phyloP scores from a whole-genome alignment of 805 yeast genomes.

The Candida berthetii region DNA sequence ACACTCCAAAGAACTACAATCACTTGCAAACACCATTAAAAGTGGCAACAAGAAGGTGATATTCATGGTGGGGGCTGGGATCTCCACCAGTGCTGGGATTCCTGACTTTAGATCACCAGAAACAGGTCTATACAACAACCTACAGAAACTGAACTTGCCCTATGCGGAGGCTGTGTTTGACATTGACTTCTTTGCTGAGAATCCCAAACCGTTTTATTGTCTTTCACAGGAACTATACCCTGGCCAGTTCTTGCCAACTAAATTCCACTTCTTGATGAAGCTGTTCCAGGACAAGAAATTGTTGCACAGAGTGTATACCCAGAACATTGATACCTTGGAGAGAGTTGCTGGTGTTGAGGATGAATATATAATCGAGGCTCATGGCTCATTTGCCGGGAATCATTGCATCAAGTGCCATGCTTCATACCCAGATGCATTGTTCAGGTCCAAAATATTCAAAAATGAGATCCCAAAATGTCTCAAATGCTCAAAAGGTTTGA shows the following conservation, averaged over 20 bases:
- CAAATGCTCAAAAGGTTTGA: slow-evolving; percentile 58
- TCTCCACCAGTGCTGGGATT: slow-evolving; percentile 89
- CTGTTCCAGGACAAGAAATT: slow-evolving; percentile 57
- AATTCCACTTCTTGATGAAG: slow-evolving; percentile 69
- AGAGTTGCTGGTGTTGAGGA: slow-evolving; percentile 70
- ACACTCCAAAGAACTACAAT: neutral
- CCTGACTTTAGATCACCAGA: slow-evolving; percentile 93
- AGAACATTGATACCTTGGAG: slow-evolving; percentile 90
- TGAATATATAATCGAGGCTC: slow-evolving; percentile 78
- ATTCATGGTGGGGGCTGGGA: slow-evolving; percentile 88
- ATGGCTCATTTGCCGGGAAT: slow-evolving; percentile 84
- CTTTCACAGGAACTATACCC: slow-evolving; percentile 85
- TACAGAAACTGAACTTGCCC: slow-evolving; percentile 69
- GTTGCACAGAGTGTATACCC: slow-evolving; percentile 76
- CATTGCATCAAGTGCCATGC: slow-evolving; percentile 75
- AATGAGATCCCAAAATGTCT: slow-evolving; percentile 41
- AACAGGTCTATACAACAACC: slow-evolving; percentile 82
- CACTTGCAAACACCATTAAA: neutral
- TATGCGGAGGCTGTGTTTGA: slow-evolving; percentile 96
- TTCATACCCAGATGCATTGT: slow-evolving; percentile 41
- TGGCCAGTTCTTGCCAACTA: slow-evolving; percentile 78
- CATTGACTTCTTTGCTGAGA: slow-evolving; percentile 67
- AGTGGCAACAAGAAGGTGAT: slow-evolving; percentile 35
- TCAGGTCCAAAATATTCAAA: slow-evolving; percentile 33
- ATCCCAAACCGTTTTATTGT: slow-evolving; percentile 80